Evolutionary conservation across 2,329 filamentous ascomycete genomes (phyloP).

Genomic region (Cytospora schulzeri): DNA sequence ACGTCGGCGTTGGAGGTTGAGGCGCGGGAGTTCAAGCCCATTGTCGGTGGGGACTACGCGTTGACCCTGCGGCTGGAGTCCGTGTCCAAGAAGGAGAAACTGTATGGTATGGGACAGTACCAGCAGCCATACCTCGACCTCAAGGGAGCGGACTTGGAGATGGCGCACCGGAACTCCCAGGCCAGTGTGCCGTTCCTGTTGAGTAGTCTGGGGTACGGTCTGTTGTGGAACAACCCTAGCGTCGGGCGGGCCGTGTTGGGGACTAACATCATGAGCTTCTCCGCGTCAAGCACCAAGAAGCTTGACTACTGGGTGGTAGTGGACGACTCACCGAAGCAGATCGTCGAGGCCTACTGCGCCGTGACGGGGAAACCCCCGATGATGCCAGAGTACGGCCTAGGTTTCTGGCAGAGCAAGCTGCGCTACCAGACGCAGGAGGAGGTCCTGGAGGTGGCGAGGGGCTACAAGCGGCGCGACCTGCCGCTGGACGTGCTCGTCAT

Average conservation of each 20-base stretch:
- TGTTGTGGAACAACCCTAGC: conserved; percentile 68
- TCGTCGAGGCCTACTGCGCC: conserved; percentile 57
- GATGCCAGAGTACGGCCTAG: conserved; percentile 70
- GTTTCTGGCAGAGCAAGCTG: conserved; percentile 70
- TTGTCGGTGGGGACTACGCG: conserved; percentile 54
- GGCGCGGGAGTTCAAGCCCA: conserved; percentile 59
- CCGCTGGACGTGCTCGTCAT: conserved; percentile 67
- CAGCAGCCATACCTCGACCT: conserved; percentile 65
- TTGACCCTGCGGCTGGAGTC: conserved; percentile 62
- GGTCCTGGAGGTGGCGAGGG: conserved; percentile 59
- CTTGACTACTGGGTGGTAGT: conserved; percentile 68
- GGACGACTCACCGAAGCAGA: conserved; percentile 56
- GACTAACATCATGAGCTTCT: conserved; percentile 62
- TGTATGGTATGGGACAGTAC: conserved; percentile 72
- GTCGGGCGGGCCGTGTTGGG: conserved; percentile 63
- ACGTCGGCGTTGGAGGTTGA: conserved; percentile 59
- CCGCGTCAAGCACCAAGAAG: conserved; percentile 57
- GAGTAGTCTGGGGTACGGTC: conserved; percentile 61
- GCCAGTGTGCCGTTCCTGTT: conserved; percentile 65
- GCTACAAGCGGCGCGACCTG: conserved; percentile 56
- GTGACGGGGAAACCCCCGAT: conserved; percentile 62
- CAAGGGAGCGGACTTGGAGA: conserved; percentile 63
- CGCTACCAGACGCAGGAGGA: conserved; percentile 69
- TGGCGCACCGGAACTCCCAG: conserved; percentile 68
- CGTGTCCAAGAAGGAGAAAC: conserved; percentile 54